A percentile compares a stretch with the other conserved stretches of the same genome.
Conservation (phyloP, 805 yeast genomes). For the Suhomyces kilbournensis region DNA sequence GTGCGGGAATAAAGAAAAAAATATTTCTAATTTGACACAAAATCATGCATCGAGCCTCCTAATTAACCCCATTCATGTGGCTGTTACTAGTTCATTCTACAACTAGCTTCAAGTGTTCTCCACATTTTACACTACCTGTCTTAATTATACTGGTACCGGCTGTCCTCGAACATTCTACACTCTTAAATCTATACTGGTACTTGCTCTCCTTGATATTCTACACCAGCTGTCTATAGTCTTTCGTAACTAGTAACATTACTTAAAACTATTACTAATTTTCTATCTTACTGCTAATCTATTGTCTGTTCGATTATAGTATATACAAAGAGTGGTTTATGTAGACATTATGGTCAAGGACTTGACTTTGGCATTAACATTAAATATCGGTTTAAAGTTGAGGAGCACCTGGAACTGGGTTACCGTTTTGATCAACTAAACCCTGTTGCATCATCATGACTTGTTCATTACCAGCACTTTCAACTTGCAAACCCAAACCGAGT, state of each 20-base stretch:
- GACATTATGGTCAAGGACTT: neutral
- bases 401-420: conserved; percentile 82
- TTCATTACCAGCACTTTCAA: conserved; percentile 93
- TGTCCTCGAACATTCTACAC: too few species aligned
- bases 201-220: too few species aligned
- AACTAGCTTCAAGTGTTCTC: too few species aligned
- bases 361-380: neutral
- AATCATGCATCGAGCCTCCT: neutral
- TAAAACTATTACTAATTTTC: neutral
- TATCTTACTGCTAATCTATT: neutral
- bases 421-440: conserved; percentile 77
- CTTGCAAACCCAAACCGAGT: conserved; percentile 91
- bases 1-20: neutral
- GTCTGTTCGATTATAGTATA: neutral
- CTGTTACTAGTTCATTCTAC: neutral
- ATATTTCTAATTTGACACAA: neutral
- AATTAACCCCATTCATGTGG: neutral
- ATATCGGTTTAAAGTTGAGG: conserved; percentile 46
- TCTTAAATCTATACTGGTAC: too few species aligned
- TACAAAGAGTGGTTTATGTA: neutral
- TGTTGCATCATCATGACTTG: conserved; percentile 89
- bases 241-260: too few species aligned
- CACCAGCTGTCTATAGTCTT: neutral
- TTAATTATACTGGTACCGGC: too few species aligned
- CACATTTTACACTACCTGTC: too few species aligned